Conservation (phyloP, 768 basidiomycete species). For the Boletus coccyginus region DNA sequence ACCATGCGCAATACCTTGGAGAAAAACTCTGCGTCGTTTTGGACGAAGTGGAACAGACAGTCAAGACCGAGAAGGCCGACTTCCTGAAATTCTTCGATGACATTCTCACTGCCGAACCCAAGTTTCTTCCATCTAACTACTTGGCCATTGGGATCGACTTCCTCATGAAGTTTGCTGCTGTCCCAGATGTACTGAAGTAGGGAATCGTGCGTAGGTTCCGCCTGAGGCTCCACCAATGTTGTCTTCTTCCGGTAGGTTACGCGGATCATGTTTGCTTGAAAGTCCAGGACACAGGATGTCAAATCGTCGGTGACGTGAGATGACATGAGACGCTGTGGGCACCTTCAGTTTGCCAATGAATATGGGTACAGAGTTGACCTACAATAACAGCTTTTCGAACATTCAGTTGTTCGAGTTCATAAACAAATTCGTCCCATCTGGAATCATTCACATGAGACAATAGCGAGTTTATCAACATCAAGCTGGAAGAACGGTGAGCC, state of each 20-base stretch:
- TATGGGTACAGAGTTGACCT: slow-evolving; percentile 29
- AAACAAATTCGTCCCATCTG: slow-evolving; percentile 77
- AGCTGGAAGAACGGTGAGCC: slow-evolving; percentile 41
- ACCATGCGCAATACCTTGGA: slow-evolving; percentile 49
- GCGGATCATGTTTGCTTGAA: slow-evolving; percentile 82
- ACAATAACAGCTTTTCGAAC: slow-evolving; percentile 82
- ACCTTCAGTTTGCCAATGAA: slow-evolving; percentile 8
- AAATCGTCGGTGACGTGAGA: slow-evolving; percentile 79
- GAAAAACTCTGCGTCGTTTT: slow-evolving; percentile 67
- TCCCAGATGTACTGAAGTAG: slow-evolving; percentile 70
- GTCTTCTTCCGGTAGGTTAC: slow-evolving; percentile 80
- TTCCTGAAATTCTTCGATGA: slow-evolving; percentile 72
- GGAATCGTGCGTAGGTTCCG: slow-evolving; percentile 53
- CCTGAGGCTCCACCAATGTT: slow-evolving; percentile 68
- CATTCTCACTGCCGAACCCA: slow-evolving; percentile 74
- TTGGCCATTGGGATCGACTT: slow-evolving; percentile 46
- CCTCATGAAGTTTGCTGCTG: slow-evolving; percentile 53
- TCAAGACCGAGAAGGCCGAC: slow-evolving; percentile 82
- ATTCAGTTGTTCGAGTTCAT: slow-evolving; percentile 70
- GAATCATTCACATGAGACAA: slow-evolving; percentile 74
- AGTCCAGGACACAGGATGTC: slow-evolving; percentile 81
- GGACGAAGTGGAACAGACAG: slow-evolving; percentile 75
- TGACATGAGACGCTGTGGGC: slow-evolving; percentile 71
- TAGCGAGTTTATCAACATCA: slow-evolving; percentile 89
- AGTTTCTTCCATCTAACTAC: slow-evolving; percentile 71